Percentiles rank a stretch among this genome's conserved stretches.
These are phyloP conservation scores for Elongisporangium anandrum DNA, from an alignment of 352 stramenopile species.

Conservation along the genomic window DNA sequence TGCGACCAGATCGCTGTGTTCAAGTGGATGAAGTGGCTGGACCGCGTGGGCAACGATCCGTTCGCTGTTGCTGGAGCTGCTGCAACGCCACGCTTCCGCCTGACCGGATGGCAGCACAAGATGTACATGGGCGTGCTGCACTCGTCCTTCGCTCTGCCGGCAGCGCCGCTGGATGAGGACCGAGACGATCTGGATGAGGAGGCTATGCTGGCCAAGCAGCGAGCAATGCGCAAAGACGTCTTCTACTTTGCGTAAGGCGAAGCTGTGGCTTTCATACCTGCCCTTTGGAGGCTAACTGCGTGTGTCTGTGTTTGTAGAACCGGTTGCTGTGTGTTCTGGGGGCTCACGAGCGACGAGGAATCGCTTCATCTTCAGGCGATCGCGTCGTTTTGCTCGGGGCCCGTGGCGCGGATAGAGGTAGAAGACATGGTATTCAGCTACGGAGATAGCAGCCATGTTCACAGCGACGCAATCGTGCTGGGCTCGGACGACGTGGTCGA, in stretches of 20 bases:
- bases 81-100: not conserved
- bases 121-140: slow-evolving; percentile 78
- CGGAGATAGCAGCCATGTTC: slow-evolving; percentile 39
- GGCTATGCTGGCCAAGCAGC: slow-evolving; percentile 20
- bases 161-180: not conserved
- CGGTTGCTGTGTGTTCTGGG: slow-evolving; percentile 73
- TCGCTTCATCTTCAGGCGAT: slow-evolving; percentile 39
- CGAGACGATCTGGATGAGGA: not conserved
- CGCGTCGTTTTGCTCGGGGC: slow-evolving; percentile 37
- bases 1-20: slow-evolving; percentile 70
- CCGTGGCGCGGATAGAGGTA: slow-evolving; percentile 43
- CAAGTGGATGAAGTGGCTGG: slow-evolving; percentile 69
- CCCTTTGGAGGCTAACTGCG: not conserved
- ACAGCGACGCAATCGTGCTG: slow-evolving; percentile 82
- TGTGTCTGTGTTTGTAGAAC: slow-evolving; percentile 22
- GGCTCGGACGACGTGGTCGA: slow-evolving; percentile 66
- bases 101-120: slow-evolving; percentile 43
- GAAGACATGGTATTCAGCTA: slow-evolving; percentile 70
- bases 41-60: slow-evolving; percentile 18
- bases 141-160: slow-evolving; percentile 19
- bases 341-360: slow-evolving; percentile 55
- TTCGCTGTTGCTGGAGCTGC: slow-evolving; percentile 2
- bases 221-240: slow-evolving; percentile 29
- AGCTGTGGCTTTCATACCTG: not conserved
- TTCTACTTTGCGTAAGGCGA: slow-evolving; percentile 64